Conservation (phyloP, 164 flowering plant genomes). For the Liriodendron chinense region DNA sequence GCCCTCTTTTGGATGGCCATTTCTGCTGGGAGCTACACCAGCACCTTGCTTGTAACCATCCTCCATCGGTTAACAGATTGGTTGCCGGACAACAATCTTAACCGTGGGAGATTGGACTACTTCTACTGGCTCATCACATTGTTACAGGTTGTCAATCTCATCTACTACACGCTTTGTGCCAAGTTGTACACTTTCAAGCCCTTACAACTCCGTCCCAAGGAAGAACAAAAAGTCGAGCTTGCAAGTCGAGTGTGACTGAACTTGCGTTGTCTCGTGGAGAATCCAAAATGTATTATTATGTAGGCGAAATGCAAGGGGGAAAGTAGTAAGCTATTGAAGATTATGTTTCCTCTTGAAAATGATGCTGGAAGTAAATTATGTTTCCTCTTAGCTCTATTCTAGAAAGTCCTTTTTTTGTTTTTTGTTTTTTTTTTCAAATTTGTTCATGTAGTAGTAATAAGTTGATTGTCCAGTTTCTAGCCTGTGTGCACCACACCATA, state of each 20-base stretch:
- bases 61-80: slow-evolving; percentile 62
- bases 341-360: no score
- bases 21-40: slow-evolving; percentile 55
- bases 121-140: slow-evolving; percentile 62
- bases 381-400: no score
- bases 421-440: no score
- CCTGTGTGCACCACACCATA: no score
- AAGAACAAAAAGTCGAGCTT: slow-evolving; percentile 28
- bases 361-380: no score
- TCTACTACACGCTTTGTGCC: slow-evolving; percentile 48
- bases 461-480: no score
- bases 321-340: no score
- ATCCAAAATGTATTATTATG: neutral
- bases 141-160: slow-evolving; percentile 47
- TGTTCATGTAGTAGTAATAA: no score
- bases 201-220: slow-evolving; percentile 26
- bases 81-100: slow-evolving; percentile 53
- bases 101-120: slow-evolving; percentile 60
- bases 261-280: neutral
- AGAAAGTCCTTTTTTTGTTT: no score
- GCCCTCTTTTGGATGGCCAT: slow-evolving; percentile 67
- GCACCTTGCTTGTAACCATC: slow-evolving; percentile 51
- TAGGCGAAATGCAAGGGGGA: neutral
- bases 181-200: slow-evolving; percentile 59
- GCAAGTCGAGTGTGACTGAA: slow-evolving; percentile 19